phyloP scores from a whole-genome alignment of 345 rosid species.

The Corymbia maculata region DNA sequence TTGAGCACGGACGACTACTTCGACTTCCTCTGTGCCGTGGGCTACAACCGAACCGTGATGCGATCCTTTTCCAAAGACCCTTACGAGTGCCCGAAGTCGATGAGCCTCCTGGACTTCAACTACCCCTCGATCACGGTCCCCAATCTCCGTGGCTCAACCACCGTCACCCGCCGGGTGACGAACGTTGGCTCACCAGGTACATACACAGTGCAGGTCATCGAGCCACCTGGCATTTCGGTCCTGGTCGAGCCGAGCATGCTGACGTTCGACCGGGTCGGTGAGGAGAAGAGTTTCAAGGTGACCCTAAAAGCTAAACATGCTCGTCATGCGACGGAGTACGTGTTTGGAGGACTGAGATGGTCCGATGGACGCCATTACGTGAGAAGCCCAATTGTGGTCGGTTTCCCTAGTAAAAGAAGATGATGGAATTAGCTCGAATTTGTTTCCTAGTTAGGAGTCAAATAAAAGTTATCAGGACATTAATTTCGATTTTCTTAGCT shows the following conservation, averaged over 20 bases:
- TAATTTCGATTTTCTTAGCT: neutral
- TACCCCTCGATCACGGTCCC: conserved; percentile 66
- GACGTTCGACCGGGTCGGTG: conserved; percentile 27
- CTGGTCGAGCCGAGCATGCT: conserved; percentile 31
- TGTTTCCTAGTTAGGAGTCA: neutral
- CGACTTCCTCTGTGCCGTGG: conserved; percentile 56
- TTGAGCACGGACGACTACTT: conserved; percentile 37
- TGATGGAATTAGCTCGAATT: neutral
- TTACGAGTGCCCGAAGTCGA: conserved; percentile 28
- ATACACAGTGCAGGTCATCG: conserved; percentile 16
- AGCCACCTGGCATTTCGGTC: conserved; percentile 43
- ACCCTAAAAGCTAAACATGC: conserved; percentile 10
- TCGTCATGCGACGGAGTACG: neutral
- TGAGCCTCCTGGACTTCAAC: conserved; percentile 41
- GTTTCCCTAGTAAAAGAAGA: neutral
- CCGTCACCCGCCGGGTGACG: conserved; percentile 38
- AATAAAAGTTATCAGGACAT: neutral
- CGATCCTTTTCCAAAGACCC: conserved; percentile 13
- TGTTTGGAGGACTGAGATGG: conserved; percentile 49
- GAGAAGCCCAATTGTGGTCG: conserved; percentile 54
- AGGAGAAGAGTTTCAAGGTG: conserved; percentile 46
- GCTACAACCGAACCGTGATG: conserved; percentile 38
- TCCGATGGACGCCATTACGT: conserved; percentile 41
- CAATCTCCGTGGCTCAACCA: conserved; percentile 7
- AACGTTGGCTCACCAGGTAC: conserved; percentile 57